A percentile compares a stretch with the other conserved stretches of the same genome.
phyloP scores from a whole-genome alignment of 2,329 filamentous ascomycete species.

The Colletotrichum orbiculare region DNA sequence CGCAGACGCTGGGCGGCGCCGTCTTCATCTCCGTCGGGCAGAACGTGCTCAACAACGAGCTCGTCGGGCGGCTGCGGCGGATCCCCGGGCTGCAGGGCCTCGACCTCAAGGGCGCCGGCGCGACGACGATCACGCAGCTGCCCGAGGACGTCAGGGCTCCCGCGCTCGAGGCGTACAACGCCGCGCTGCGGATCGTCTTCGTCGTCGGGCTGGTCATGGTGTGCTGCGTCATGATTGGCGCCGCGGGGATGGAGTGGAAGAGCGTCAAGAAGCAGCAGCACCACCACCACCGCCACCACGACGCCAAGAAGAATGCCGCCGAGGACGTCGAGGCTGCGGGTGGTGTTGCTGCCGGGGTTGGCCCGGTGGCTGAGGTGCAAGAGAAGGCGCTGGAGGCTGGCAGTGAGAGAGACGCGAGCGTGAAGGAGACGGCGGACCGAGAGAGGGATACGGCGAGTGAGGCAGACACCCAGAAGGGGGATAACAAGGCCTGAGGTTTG shows the following conservation, averaged over 20 bases:
- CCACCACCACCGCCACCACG: too few species aligned
- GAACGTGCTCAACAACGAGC: constrained; percentile 56
- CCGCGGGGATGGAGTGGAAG: constrained; percentile 69
- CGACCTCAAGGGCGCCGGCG: constrained; percentile 34
- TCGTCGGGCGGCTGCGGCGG: constrained; percentile 47
- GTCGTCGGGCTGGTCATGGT: constrained; percentile 68
- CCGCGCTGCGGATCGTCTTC: constrained; percentile 68
- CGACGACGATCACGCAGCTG: constrained; percentile 39
- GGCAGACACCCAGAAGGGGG: not conserved
- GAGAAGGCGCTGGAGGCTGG: not conserved
- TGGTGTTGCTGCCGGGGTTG: not conserved
- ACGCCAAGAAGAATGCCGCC: constrained; percentile 19
- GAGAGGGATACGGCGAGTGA: not conserved
- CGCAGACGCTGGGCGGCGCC: constrained; percentile 57
- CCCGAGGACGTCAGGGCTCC: constrained; percentile 36
- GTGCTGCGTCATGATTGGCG: constrained; percentile 64
- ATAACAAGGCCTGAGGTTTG: too few species aligned
- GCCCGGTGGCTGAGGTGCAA: not conserved
- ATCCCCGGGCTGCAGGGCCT: constrained; percentile 43
- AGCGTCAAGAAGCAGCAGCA: constrained; percentile 50
- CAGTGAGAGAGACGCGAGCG: not conserved
- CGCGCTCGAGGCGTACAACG: constrained; percentile 66
- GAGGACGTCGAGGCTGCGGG: constrained; percentile 21
- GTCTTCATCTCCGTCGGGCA: constrained; percentile 58
- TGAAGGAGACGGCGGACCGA: not conserved